Base-by-base conservation (phyloP, 1,139 yeast genomes). In the Kluyveromyces sp. region DNA sequence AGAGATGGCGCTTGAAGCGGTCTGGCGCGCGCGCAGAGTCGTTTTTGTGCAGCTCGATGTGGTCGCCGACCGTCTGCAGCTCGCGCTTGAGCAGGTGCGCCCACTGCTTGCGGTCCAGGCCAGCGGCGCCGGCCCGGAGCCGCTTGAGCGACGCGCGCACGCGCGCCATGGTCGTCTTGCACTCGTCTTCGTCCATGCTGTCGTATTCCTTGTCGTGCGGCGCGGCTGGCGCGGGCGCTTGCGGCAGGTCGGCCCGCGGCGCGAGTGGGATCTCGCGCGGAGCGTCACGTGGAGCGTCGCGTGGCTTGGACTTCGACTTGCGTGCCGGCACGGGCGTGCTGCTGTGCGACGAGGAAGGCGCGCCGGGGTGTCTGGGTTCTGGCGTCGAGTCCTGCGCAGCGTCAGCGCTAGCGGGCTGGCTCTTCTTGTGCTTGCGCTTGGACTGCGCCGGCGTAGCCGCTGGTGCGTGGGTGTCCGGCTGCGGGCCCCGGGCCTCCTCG, bases 71-170 rank as follows among this genome's bases (percentile, higher is more conserved):
- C n/a, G 74, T 73, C 13, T 83, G 63, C 50, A 94, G 70, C 55
- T 92, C 95, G 20, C 69, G 70, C 64, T 84, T 83, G 53, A 94
- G 70, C 20, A 83, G 73, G 26, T 68, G 67, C 13, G 94, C 92
- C 88, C 95, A 92, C 57, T 80, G 95, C 46, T 79, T 77, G 55
- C 92, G 83, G 46, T 83, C 95, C 53, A 86, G 67, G 0, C 95
- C 95, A 47, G 80, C 75, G 48, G 80, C 80, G 33, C 96, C 96
- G 53, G 80, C 77, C 56, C 83, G 85, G 56, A 94, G 73, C 40
- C 78, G 75, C 63, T 78, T 75, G 52, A 92, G 73, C 11, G 95
- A 84, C 46, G 74, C 75, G 34, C 85, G 77, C 40, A 92, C 86
- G 7, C 94, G 86, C 46, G 77, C 77, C 68, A 92, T 72, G 0